Percentiles rank a stretch among this genome's conserved stretches.
Evolutionary conservation across 176 grass and related monocot genomes (phyloP).

Genomic region (Eragrostis nindensis): DNA sequence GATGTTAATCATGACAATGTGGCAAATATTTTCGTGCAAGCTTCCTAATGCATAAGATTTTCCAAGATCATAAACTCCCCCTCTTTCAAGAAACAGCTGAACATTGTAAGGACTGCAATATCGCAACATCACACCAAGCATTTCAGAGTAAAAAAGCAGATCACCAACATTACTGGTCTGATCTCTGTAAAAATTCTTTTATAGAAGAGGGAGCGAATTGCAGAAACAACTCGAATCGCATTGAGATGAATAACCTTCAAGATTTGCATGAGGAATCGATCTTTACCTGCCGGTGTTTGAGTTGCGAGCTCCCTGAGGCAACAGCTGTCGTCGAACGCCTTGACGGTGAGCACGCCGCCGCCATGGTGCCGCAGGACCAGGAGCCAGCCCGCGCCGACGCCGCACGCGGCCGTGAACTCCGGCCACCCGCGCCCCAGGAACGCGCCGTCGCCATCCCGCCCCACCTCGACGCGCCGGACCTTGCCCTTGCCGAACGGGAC

Average conservation of each 20-base stretch:
- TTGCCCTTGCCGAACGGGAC: neutral
- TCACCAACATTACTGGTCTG: neutral
- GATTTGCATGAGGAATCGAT: neutral
- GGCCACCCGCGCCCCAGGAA: conserved; percentile 22
- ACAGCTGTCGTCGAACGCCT: conserved; percentile 36
- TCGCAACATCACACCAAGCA: neutral
- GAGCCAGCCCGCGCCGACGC: conserved; percentile 24
- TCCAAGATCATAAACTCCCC: neutral
- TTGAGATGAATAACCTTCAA: neutral
- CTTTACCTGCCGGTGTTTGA: neutral
- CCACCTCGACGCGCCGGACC: too few relatives aligned
- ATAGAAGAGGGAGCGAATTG: neutral
- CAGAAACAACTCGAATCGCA: too few relatives aligned
- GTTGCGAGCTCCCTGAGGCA: conserved; percentile 7
- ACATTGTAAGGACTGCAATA: neutral
- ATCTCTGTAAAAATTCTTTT: neutral
- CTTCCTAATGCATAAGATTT: neutral
- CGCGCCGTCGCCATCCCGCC: too few relatives aligned
- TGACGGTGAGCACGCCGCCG: conserved; percentile 27
- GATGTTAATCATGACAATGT: too few relatives aligned
- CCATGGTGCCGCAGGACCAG: conserved; percentile 38
- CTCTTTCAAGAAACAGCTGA: neutral
- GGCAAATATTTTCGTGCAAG: neutral
- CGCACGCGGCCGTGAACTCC: conserved; percentile 33
- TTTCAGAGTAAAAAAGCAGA: neutral